Base-by-base conservation (phyloP, 768 basidiomycete species). In the Russula sp. region DNA sequence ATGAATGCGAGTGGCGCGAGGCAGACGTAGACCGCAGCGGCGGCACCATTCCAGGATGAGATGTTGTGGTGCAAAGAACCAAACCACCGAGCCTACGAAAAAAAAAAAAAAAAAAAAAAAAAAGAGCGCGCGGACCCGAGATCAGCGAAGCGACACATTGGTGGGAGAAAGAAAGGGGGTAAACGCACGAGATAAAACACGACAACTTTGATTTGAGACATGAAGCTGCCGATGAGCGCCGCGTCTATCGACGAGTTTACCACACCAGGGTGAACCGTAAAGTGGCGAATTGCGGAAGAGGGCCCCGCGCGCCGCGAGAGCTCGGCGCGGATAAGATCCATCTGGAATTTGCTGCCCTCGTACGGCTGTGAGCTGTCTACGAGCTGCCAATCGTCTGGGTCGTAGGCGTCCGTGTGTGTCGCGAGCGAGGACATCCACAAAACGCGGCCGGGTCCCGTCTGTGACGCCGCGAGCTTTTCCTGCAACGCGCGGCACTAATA, bases 401-500 rank as follows among this genome's bases (percentile, higher is more conserved):
- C 79, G 66, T 84, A 89, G 63, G 74, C 81, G 18, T 73, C 67
- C 0, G 84, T 79, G 7, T 74, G 76, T 0, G 85, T 80, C 73
- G 87, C 86, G 7, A 87, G 69, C 6, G 91, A 92, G 5, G 90
- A 88, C 63, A 83, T 84, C 92, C 92, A 94, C 14, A 93, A 73
- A 6, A 93, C 82, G 39, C 90, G 82, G 2, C 84, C 76, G 34
- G 79, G 79, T 3, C 75, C 71, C 3, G 73, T 58, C 4, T 76
- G 73, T 22, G 81, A 78, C 32, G 78, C 78, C 14, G 75, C 66
- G 14, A 93, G 77, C 22, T 82, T 73, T 1, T 76, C 76, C 67
- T 86, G 76, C 31, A 93, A 74, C 16, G 79, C 75, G 40, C 88
- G 86, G 64, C 82, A 86, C 91, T 93, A 68, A 42, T 34, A n/a